phyloP scores from a whole-genome alignment of 1,284 basidiomycete species.

The Apiotrichum gamsii region DNA sequence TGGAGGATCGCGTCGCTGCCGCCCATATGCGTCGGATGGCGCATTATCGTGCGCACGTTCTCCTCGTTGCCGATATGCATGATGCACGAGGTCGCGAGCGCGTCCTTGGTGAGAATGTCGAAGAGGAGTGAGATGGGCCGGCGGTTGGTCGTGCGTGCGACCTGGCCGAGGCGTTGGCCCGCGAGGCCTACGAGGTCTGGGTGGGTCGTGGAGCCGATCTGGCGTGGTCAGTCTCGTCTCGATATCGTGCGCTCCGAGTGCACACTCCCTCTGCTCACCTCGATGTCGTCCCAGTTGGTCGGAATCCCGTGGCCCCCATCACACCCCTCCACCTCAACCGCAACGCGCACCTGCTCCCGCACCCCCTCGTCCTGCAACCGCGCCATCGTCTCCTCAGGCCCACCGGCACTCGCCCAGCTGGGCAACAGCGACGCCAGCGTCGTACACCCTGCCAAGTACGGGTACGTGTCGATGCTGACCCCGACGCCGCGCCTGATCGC shows the following conservation, averaged over 20 bases:
- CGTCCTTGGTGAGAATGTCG: conserved; percentile 37
- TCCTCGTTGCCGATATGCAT: conserved; percentile 46
- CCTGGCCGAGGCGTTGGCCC: conserved; percentile 23
- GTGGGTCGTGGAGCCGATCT: conserved; percentile 31
- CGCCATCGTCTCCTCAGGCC: conserved; percentile 31
- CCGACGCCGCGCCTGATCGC: conserved; percentile 26
- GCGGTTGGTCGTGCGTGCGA: conserved; percentile 11
- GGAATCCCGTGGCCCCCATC: conserved; percentile 46
- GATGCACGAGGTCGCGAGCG: conserved; percentile 36
- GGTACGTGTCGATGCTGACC: conserved; percentile 43
- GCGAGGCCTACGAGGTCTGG: conserved; percentile 20
- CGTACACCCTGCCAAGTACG: conserved; percentile 44
- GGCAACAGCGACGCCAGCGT: conserved; percentile 42
- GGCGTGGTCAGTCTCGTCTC: neutral
- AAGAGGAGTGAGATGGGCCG: conserved; percentile 34
- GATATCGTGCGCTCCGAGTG: too few relatives aligned
- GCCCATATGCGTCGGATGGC: conserved; percentile 33
- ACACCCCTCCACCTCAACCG: conserved; percentile 38
- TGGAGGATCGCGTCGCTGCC: conserved; percentile 43
- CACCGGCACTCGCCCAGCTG: conserved; percentile 38
- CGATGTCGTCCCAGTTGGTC: conserved; percentile 40
- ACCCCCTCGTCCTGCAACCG: conserved; percentile 26
- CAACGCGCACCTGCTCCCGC: conserved; percentile 35
- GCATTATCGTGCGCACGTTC: conserved; percentile 42
- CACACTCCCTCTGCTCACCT: conserved; percentile 28